Percentiles rank a stretch among this genome's conserved stretches.
Evolutionary conservation across 805 yeast genomes (phyloP).

Genomic region (Vanderwaltozyma tropicalis): DNA sequence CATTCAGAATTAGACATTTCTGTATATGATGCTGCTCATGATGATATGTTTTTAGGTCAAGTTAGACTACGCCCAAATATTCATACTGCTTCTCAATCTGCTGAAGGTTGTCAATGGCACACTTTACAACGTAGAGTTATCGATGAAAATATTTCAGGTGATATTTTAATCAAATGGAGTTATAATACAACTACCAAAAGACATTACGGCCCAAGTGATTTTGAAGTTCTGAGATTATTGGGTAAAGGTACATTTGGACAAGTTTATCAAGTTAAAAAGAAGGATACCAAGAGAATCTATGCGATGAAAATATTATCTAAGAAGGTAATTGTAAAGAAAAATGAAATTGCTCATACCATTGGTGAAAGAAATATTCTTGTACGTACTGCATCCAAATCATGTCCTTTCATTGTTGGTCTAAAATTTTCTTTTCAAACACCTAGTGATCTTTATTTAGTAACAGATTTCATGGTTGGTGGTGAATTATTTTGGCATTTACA

Average conservation of each 20-base stretch:
- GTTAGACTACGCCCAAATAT: slow-evolving; percentile 59
- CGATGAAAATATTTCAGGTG: slow-evolving; percentile 71
- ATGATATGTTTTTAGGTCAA: slow-evolving; percentile 82
- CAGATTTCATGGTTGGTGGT: slow-evolving; percentile 98
- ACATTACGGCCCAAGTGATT: slow-evolving; percentile 88
- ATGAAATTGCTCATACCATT: slow-evolving; percentile 95
- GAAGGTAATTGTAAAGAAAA: slow-evolving; percentile 90
- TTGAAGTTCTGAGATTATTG: slow-evolving; percentile 77
- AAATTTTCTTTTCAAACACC: slow-evolving; percentile 96
- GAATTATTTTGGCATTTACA: slow-evolving; percentile 95
- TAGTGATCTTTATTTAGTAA: slow-evolving; percentile 80
- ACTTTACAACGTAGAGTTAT: slow-evolving; percentile 59
- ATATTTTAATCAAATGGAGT: slow-evolving; percentile 63
- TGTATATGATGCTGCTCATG: slow-evolving; percentile 76
- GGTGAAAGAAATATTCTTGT: slow-evolving; percentile 94
- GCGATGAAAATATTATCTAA: slow-evolving; percentile 96
- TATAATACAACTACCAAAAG: slow-evolving; percentile 60
- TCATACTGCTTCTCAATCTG: slow-evolving; percentile 21
- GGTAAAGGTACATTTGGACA: slow-evolving; percentile 98
- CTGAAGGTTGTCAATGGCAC: slow-evolving; percentile 59
- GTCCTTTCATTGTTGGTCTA: slow-evolving; percentile 91
- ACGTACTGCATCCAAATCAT: slow-evolving; percentile 77
- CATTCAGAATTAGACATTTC: slow-evolving; percentile 78
- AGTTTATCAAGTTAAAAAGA: slow-evolving; percentile 90
- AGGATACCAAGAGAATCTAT: slow-evolving; percentile 80